Evolutionary conservation across 2,329 filamentous ascomycete genomes (phyloP), one percentile per base, ranked within the genome.

Genomic region (Xylariales sp.): DNA sequence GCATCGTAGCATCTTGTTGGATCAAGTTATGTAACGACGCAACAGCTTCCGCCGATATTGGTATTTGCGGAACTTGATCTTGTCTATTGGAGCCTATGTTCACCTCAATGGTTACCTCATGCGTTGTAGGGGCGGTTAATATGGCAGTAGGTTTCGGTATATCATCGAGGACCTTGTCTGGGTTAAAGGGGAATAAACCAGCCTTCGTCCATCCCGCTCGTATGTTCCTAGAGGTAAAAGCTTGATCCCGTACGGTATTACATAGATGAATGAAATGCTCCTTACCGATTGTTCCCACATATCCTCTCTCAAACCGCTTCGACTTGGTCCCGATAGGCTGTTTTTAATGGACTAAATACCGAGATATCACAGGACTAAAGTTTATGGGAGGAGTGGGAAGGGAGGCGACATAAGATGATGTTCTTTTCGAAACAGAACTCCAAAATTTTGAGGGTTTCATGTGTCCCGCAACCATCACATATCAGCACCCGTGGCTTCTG

Each of bases 61-160:
- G 33, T n/a, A 21, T 35, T 25, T 24, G 33, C 20, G 33, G 33
- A 24, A 16, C 33, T 35, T 24, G 6, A 11, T 27, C 33, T 35
- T 23, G 20, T 25, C 6, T 24, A 25, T 21, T 24, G 20, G 18
- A 25, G 18, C 18, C 33, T 24, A 16, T 18, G 12, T 15, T 35
- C 33, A 35, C 33, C 33, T 35, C 33, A 15, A 12, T n/a, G 33
- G 20, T 18, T 35, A 12, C n/a, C n/a, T n/a, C n/a, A n/a, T n/a
- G n/a, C n/a, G n/a, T n/a, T n/a, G n/a, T 4, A 24, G 33, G 33
- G 20, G 15, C 23, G 17, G 33, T 15, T 13, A 25, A 25, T 35
- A 13, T 11, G n/a, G 16, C 15, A 24, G 17, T 8, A 24, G 17
- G 20, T 13, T 11, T 25, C n/a, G 33, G 33, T 25, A 35, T 35